Conservation (phyloP, 2,329 filamentous ascomycete species). For the Grosmannia penicillata region DNA sequence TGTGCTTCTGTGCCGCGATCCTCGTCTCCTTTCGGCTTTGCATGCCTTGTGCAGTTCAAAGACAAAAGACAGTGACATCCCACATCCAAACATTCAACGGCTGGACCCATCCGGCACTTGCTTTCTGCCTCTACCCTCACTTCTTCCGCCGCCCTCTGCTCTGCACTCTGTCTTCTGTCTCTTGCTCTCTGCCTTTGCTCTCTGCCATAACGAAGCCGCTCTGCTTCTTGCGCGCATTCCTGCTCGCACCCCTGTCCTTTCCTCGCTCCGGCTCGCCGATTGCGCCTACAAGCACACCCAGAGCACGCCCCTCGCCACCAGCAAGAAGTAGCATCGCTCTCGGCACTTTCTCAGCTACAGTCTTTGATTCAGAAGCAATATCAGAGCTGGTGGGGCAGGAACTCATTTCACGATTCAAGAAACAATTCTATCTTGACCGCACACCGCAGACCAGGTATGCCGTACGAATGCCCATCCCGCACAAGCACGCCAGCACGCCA, state of each 20-base stretch:
- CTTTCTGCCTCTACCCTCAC: neutral
- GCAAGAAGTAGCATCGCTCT: no score
- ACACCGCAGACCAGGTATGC: neutral
- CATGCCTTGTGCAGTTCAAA: neutral
- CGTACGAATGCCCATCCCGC: no score
- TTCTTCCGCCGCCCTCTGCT: neutral
- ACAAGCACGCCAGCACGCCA: no score
- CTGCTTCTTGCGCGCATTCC: no score
- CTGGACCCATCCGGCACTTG: neutral
- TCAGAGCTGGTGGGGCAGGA: constrained; percentile 6
- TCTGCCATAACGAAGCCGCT: no score
- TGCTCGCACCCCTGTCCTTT: neutral
- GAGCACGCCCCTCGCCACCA: no score
- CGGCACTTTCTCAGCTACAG: no score
- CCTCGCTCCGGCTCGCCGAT: neutral
- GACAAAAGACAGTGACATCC: no score
- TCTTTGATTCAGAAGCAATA: constrained; percentile 3
- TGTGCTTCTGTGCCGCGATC: no score
- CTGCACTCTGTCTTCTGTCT: neutral
- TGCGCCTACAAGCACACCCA: neutral
- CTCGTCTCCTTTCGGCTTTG: neutral
- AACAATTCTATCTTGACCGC: neutral
- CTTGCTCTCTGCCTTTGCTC: neutral
- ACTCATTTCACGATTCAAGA: constrained; percentile 1
- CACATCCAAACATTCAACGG: constrained; percentile 2